Evolutionary conservation across 2,329 filamentous ascomycete genomes (phyloP), one percentile per base, ranked within the genome.

Genomic region (Colletotrichum sp.): DNA sequence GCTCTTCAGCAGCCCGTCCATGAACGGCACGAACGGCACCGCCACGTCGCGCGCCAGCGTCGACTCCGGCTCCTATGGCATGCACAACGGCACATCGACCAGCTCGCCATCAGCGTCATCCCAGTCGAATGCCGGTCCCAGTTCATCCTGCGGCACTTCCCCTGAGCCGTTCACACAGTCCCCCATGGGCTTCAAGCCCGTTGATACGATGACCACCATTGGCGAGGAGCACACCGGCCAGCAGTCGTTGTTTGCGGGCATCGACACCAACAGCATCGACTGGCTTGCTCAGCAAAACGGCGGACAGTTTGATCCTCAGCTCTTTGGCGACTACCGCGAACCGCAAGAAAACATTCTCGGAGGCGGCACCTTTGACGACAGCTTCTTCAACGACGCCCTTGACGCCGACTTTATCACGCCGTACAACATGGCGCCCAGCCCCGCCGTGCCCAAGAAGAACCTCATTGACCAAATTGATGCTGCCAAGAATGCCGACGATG

Each of bases 271-370:
- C 79, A 91, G 91, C 79, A 89, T 95, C 80, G 93, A 95, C 82
- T 96, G 94, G 91, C 88, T 97, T 66, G 90, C 93, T 52, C 93
- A 94, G 80, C 95, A 98, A 83, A 96, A 96, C 80, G 93, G 93
- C 73, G 95, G 95, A 72, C 92, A 94, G 78, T 98, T 99, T 81
- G 96, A 99, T 77, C 96, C 97, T 0, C 93, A 97, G 71, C 89
- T 99, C 6, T 99, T 98, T 83, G 95, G 94, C 70, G 95, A 96
- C 80, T 99, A 98, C 85, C 93, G 97, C 68, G 97, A 99, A 81
- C 93, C 95, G 1, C 95, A 98, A 81, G 94, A 95, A 73, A 96
- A 93, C 71, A 90, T 98, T 16, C 86, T 98, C 21, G 88, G 89
- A 79, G 93, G 87, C 81, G 91, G 90, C 59, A 92, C 92, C 10